phyloP scores from a whole-genome alignment of 306 rosid species.

The Ziziphus jujuba region DNA sequence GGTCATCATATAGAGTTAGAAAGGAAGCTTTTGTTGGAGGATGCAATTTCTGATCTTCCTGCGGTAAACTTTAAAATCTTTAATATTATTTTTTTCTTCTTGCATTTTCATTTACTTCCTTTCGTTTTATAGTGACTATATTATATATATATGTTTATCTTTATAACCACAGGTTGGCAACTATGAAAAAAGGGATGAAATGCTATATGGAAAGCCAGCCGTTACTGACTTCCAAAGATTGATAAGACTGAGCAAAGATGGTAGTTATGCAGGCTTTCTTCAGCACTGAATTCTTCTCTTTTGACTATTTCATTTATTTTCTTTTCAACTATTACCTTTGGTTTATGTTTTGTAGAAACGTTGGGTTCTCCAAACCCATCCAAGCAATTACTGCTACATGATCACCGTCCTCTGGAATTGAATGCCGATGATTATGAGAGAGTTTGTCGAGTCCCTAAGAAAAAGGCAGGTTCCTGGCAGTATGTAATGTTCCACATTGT shows the following conservation, averaged over 20 bases:
- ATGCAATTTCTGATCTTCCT: slow-evolving; percentile 87
- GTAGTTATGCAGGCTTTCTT: slow-evolving; percentile 23
- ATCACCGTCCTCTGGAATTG: slow-evolving; percentile 60
- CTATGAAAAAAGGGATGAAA: slow-evolving; percentile 49
- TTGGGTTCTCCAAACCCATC: slow-evolving; percentile 11
- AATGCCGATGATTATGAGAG: slow-evolving; percentile 68
- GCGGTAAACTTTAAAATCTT: slow-evolving; percentile 28
- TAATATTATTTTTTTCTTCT: not conserved
- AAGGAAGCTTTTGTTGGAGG: slow-evolving; percentile 51
- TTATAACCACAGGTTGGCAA: slow-evolving; percentile 45
- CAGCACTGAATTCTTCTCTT: not conserved
- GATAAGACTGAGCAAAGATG: slow-evolving; percentile 50
- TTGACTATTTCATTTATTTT: not conserved
- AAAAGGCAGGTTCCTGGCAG: slow-evolving; percentile 43
- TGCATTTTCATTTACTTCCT: not conserved
- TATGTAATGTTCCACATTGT: too few relatives aligned
- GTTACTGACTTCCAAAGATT: slow-evolving; percentile 57
- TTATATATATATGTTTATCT: too few relatives aligned
- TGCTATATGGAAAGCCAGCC: slow-evolving; percentile 39
- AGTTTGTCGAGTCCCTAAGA: slow-evolving; percentile 57
- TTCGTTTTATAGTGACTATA: too few relatives aligned
- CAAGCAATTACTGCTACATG: slow-evolving; percentile 28
- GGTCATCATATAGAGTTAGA: slow-evolving; percentile 36
- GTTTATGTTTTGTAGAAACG: slow-evolving; percentile 35
- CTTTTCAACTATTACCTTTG: not conserved